Evolutionary conservation across 164 flowering plant species (phyloP).

Genomic region (Santalum album): DNA sequence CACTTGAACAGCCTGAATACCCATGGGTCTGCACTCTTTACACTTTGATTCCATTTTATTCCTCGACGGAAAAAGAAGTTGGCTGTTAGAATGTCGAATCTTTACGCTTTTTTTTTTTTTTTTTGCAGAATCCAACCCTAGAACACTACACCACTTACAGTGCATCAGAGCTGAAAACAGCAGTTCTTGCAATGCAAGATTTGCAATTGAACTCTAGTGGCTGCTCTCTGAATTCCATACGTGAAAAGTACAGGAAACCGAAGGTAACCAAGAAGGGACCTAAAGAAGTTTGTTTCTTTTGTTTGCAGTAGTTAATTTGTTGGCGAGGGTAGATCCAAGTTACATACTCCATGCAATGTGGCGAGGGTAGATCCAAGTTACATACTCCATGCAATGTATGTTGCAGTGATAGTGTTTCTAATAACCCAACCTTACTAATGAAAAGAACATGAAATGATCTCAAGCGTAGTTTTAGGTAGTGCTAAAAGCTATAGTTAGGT

Average conservation of each 20-base stretch:
- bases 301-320: background rate
- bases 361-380: too few species aligned
- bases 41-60: background rate
- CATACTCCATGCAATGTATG: too few species aligned
- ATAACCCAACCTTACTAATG: too few species aligned
- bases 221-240: constrained; percentile 39
- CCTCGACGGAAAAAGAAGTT: background rate
- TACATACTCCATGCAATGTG: too few species aligned
- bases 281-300: too few species aligned
- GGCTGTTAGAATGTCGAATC: background rate
- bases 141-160: constrained; percentile 53
- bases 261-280: constrained; percentile 32
- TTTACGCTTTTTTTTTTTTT: too few species aligned
- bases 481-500: too few species aligned
- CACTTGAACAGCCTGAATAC: constrained; percentile 41
- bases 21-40: constrained; percentile 50
- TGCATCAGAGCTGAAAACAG: constrained; percentile 33
- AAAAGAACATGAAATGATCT: too few species aligned
- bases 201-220: constrained; percentile 41
- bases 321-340: background rate
- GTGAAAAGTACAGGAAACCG: constrained; percentile 50
- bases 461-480: too few species aligned
- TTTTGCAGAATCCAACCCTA: constrained; percentile 50
- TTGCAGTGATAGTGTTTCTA: too few species aligned
- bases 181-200: constrained; percentile 46